Percentiles rank a stretch among this genome's conserved stretches.
Evolutionary conservation across 306 rosid species (phyloP).

Genomic region (Hippophae tibetana): DNA sequence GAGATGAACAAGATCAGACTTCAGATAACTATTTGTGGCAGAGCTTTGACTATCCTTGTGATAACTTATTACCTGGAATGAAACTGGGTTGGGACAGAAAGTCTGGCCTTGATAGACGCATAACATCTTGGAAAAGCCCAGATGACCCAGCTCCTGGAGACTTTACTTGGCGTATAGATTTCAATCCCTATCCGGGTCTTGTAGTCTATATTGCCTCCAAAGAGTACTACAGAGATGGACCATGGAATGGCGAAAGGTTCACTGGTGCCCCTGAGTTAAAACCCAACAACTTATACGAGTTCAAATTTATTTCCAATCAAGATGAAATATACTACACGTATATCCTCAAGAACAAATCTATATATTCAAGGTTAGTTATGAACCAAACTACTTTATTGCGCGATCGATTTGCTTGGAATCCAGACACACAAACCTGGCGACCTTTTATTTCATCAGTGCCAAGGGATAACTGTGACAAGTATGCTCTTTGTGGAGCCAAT

Average conservation of each 20-base stretch:
- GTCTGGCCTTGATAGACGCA: constrained; percentile 5
- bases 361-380: neutral
- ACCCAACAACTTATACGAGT: neutral
- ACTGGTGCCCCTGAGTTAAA: neutral
- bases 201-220: neutral
- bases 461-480: constrained; percentile 7
- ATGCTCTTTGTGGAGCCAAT: constrained; percentile 8
- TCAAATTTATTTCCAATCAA: neutral
- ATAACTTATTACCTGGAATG: constrained; percentile 11
- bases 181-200: neutral
- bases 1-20: neutral
- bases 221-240: neutral
- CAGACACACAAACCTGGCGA: neutral
- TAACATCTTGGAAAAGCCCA: constrained; percentile 23
- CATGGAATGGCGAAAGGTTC: neutral
- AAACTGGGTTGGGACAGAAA: constrained; percentile 9
- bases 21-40: constrained; percentile 10
- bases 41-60: constrained; percentile 12
- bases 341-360: neutral
- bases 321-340: neutral
- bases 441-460: neutral
- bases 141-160: constrained; percentile 27
- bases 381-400: neutral
- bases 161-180: neutral
- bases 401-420: neutral